These are phyloP conservation scores for Pharus latifolius DNA, from an alignment of 176 grass and related monocot species.

Conservation along the genomic window DNA sequence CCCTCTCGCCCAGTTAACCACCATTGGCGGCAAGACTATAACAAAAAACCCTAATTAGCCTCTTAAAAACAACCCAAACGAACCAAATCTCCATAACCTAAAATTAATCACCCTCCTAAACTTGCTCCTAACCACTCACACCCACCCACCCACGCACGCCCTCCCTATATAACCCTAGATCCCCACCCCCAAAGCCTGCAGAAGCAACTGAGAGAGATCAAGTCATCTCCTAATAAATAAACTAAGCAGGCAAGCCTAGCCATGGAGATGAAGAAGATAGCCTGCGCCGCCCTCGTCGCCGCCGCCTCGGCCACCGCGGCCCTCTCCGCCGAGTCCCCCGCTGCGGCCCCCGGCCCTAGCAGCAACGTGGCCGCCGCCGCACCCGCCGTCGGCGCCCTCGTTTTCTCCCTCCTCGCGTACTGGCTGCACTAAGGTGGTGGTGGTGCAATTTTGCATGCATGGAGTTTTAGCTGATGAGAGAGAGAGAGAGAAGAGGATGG, in stretches of 20 bases:
- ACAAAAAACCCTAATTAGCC: no score
- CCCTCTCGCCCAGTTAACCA: no score
- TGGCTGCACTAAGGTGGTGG: slow-evolving; percentile 36
- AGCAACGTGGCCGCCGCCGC: neutral
- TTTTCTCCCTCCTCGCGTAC: slow-evolving; percentile 33
- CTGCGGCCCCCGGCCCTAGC: neutral
- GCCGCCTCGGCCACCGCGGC: neutral
- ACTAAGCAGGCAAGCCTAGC: neutral
- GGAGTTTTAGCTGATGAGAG: no score
- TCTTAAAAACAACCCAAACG: neutral
- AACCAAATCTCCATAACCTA: neutral
- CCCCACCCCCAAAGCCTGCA: neutral
- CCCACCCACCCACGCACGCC: neutral
- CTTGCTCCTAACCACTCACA: neutral
- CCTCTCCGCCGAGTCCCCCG: neutral
- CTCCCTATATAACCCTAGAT: neutral
- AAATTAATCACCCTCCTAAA: neutral
- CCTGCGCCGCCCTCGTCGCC: neutral
- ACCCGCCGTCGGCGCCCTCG: neutral
- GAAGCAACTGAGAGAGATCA: slow-evolving; percentile 1
- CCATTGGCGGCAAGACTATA: no score
- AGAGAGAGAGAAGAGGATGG: no score
- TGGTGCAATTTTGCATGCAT: no score
- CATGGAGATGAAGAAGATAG: slow-evolving; percentile 39
- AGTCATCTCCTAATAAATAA: neutral